Conservation (phyloP, 805 yeast genomes). For the Suhomyces faveliae region DNA sequence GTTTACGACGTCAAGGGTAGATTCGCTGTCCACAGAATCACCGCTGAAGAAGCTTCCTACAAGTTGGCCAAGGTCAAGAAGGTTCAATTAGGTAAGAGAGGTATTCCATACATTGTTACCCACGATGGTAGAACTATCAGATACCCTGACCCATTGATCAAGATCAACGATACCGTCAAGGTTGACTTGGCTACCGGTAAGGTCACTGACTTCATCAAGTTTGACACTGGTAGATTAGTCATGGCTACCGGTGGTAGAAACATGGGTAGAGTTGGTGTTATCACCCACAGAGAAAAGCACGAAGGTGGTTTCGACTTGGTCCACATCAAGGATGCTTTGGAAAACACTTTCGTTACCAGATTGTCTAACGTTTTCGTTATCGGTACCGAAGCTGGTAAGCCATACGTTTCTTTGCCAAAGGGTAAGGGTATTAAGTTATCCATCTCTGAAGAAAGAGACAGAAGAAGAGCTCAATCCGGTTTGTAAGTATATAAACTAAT, state of each 20-base stretch:
- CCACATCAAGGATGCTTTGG: slow-evolving; percentile 42
- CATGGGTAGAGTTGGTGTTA: slow-evolving; percentile 45
- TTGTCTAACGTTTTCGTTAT: slow-evolving; percentile 40
- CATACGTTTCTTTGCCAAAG: slow-evolving; percentile 42
- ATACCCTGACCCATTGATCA: slow-evolving; percentile 26
- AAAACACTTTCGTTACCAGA: slow-evolving; percentile 44
- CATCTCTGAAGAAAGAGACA: slow-evolving; percentile 45
- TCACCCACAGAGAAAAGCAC: slow-evolving; percentile 43
- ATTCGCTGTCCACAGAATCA: slow-evolving; percentile 29
- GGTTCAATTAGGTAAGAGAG: slow-evolving; percentile 25
- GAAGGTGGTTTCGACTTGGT: slow-evolving; percentile 45
- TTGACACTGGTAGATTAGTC: slow-evolving; percentile 41
- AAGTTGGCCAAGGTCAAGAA: slow-evolving; percentile 27
- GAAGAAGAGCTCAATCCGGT: slow-evolving; percentile 43
- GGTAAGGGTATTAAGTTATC: slow-evolving; percentile 46
- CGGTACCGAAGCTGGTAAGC: slow-evolving; percentile 43
- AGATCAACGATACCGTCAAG: slow-evolving; percentile 25
- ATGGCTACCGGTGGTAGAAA: slow-evolving; percentile 46
- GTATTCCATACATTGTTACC: slow-evolving; percentile 27
- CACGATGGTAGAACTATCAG: slow-evolving; percentile 30
- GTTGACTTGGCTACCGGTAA: slow-evolving; percentile 27
- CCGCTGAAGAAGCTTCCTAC: slow-evolving; percentile 27
- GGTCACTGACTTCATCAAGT: slow-evolving; percentile 34
- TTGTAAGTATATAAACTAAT: slow-evolving; percentile 18
- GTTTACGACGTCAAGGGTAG: slow-evolving; percentile 30